phyloP scores from a whole-genome alignment of 495 filamentous ascomycete species.

The Mytilinidion resinicola region DNA sequence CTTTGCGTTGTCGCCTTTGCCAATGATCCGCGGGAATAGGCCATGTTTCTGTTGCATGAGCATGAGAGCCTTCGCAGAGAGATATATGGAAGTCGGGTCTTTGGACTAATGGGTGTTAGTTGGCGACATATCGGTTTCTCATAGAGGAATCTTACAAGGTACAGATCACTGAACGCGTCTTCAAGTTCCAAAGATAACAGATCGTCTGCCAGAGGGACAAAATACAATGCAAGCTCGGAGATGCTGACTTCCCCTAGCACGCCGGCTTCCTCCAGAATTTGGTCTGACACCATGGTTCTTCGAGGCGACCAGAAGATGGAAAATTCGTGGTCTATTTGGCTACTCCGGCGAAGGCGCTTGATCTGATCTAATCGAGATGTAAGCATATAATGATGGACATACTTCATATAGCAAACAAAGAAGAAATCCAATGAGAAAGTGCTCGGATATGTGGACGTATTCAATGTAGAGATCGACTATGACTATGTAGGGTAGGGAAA shows the following conservation, averaged over 20 bases:
- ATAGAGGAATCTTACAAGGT: slow-evolving; percentile 51
- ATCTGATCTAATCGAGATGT: slow-evolving; percentile 65
- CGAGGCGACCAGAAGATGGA: slow-evolving; percentile 90
- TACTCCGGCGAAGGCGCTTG: slow-evolving; percentile 75
- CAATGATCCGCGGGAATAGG: slow-evolving; percentile 89
- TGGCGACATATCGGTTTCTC: not conserved
- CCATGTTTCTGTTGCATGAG: slow-evolving; percentile 84
- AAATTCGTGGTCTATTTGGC: slow-evolving; percentile 86
- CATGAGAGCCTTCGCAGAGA: slow-evolving; percentile 91
- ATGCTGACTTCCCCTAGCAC: slow-evolving; percentile 90
- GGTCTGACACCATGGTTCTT: slow-evolving; percentile 83
- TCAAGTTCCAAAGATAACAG: slow-evolving; percentile 86
- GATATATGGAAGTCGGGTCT: slow-evolving; percentile 82
- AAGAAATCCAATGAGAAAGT: slow-evolving; percentile 6
- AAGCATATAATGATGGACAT: slow-evolving; percentile 13
- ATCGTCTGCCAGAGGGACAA: slow-evolving; percentile 87
- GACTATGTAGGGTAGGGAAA: slow-evolving; percentile 53
- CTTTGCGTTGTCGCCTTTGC: slow-evolving; percentile 92
- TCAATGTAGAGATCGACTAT: slow-evolving; percentile 63
- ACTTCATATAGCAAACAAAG: slow-evolving; percentile 10
- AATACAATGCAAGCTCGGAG: slow-evolving; percentile 76
- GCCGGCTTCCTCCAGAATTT: slow-evolving; percentile 86
- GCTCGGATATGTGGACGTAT: slow-evolving; percentile 1
- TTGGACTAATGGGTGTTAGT: slow-evolving; percentile 54
- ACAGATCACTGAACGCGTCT: slow-evolving; percentile 77